Evolutionary conservation across 352 stramenopile species (phyloP), one percentile per base, ranked within the genome.

Genomic region (Globisporangium okanoganense): DNA sequence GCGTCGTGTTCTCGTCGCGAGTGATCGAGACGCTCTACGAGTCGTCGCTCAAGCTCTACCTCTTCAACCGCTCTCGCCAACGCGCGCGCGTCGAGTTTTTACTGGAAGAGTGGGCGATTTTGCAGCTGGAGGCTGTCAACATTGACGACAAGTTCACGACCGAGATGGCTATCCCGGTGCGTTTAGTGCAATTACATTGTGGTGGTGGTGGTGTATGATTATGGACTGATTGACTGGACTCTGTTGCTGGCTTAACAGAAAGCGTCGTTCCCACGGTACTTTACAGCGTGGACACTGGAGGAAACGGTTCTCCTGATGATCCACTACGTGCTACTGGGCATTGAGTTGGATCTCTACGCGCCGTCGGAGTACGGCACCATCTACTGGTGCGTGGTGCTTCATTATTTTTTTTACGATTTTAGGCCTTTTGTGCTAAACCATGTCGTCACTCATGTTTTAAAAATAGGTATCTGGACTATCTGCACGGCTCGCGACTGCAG

Each of bases 11-110:
- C 64, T 87, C 73, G 20, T 85, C 83, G 10, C 76, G 82, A 12
- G 76, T 74, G 47, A 92, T 92, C 59, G 83, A 94, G 66, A 88
- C 82, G 35, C 67, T 96, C 44, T 93, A 92, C 61, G 87, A 96
- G 53, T 92, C 81, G 31, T 91, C 60, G 22, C 72, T 95, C 27
- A 90, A 91, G 65, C 71, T 90, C 5, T 91, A 77, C 51, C 69
- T 94, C 53, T 79, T 89, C 72, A 90, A 90, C 52, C 82, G 83
- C 44, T 92, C 86, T 20, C 79, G 85, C n/a, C 85, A 94, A 50
- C 84, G 85, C 47, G 72, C 81, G 8, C 78, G 83, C 35, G 87
- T 95, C 36, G 80, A 93, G 72, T 84, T 79, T 67, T 69, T 95
- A 66, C 72, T 95, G 54, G 75, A 92, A 49, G 86, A 94, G 53